Evolutionary conservation across 2,329 filamentous ascomycete genomes (phyloP).

Genomic region (Fusarium subglutinans): DNA sequence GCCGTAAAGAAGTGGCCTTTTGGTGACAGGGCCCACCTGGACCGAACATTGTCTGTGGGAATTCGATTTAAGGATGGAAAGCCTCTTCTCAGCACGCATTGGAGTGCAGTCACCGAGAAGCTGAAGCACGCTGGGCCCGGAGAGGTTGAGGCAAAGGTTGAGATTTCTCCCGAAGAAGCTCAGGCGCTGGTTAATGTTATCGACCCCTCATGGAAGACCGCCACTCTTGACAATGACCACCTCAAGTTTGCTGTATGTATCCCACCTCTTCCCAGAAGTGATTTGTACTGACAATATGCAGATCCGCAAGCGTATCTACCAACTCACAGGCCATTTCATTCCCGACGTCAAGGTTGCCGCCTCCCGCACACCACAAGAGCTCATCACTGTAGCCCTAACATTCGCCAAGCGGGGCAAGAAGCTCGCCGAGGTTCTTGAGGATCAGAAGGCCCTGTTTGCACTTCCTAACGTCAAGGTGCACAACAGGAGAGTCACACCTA

Average conservation of each 20-base stretch:
- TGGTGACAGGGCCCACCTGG: slow-evolving; percentile 47
- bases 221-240: slow-evolving; percentile 63
- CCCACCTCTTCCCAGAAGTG: neutral
- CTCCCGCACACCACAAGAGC: slow-evolving; percentile 61
- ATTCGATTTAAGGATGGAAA: slow-evolving; percentile 54
- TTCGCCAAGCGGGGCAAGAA: slow-evolving; percentile 67
- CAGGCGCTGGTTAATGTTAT: slow-evolving; percentile 55
- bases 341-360: slow-evolving; percentile 73
- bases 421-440: slow-evolving; percentile 68
- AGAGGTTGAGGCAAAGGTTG: slow-evolving; percentile 37
- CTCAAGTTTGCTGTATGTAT: slow-evolving; percentile 78
- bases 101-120: slow-evolving; percentile 45
- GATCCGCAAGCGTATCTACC: slow-evolving; percentile 83
- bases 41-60: slow-evolving; percentile 48
- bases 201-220: slow-evolving; percentile 66
- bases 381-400: slow-evolving; percentile 64
- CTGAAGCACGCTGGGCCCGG: slow-evolving; percentile 44
- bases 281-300: slow-evolving; percentile 50
- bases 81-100: slow-evolving; percentile 52
- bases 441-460: slow-evolving; percentile 54
- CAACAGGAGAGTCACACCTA: slow-evolving; percentile 70
- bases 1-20: slow-evolving; percentile 47
- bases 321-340: slow-evolving; percentile 81
- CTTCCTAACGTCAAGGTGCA: slow-evolving; percentile 78
- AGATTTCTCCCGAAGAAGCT: slow-evolving; percentile 52